These are phyloP conservation scores for Calonectria pteridis DNA, from an alignment of 2,329 filamentous ascomycete species.

Conservation along the genomic window DNA sequence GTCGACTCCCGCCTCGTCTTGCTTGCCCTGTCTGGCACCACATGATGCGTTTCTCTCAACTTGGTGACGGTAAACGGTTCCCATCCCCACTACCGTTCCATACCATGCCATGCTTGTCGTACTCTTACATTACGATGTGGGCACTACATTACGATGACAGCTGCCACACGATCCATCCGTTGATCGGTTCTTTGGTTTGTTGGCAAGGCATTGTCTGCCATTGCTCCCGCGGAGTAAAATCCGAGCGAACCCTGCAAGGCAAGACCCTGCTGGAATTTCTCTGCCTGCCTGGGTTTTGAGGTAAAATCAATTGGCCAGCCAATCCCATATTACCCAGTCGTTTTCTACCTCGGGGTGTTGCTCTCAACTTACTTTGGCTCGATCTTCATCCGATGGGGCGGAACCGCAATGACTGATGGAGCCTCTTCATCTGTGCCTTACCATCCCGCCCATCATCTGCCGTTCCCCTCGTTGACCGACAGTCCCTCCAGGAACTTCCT, in stretches of 20 bases:
- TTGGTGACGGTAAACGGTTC: not conserved
- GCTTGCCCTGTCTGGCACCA: slow-evolving; percentile 23
- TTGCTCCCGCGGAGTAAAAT: not conserved
- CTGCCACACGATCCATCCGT: slow-evolving; percentile 23
- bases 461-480: slow-evolving; percentile 12
- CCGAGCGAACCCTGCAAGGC: slow-evolving; percentile 20
- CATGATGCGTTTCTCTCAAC: slow-evolving; percentile 26
- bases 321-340: slow-evolving; percentile 11
- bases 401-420: not conserved
- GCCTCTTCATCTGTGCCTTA: slow-evolving; percentile 4
- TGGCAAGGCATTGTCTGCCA: slow-evolving; percentile 1
- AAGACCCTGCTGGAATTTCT: not conserved
- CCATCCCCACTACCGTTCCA: slow-evolving; percentile 1
- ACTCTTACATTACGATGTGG: slow-evolving; percentile 18
- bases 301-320: slow-evolving; percentile 14
- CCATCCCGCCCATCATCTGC: slow-evolving; percentile 12
- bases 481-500: slow-evolving; percentile 15
- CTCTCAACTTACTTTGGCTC: not conserved
- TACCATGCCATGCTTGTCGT: slow-evolving; percentile 8
- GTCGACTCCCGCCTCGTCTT: slow-evolving; percentile 3
- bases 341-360: not conserved
- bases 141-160: slow-evolving; percentile 22
- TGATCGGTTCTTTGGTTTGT: slow-evolving; percentile 22
- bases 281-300: not conserved
- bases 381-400: slow-evolving; percentile 2